Evolutionary conservation across 1,284 basidiomycete genomes (phyloP), one percentile per base, ranked within the genome.

Genomic region (Spongispora temasekensis): DNA sequence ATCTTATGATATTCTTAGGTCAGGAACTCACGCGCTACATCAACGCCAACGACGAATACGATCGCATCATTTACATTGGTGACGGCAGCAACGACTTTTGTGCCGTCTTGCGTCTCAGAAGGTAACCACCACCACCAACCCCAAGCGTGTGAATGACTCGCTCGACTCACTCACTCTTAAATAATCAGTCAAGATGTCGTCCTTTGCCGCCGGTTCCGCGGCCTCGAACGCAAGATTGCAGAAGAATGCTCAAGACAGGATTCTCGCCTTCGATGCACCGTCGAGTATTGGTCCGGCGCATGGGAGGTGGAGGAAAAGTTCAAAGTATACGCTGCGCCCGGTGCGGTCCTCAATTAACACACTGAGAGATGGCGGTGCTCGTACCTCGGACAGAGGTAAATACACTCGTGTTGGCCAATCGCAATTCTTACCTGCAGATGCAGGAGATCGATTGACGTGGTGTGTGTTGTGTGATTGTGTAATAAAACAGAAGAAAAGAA

Each of bases 11-110:
- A 15, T 17, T 27, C 9, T 9, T 66, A 94, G 93, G 97, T 44
- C 89, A 93, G 67, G 97, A 99, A 75, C 82, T 99, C 31, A 85
- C 90, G 5, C 87, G 88, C 1, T 98, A 92, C 79, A 80, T 97
- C n/a, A 64, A 56, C 25, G 32, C 42, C 48, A 78, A 79, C 2
- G 79, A 87, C n/a, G 78, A 80, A 34, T 98, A 83, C 70, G 91
- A 97, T 64, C 87, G 91, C 57, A 82, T 98, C 64, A 81, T 95
- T 51, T 99, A 98, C 74, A 84, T 98, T 58, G 97, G 97, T 25
- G 97, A 99, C 73, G 97, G 97, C 2, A 83, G 85, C 13, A 99
- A 99, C 75, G 97, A 99, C 75, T 98, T 93, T 73, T 99, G 97
- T 73, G 95, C 97, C 5, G 83, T 95, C 55, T 77, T 97, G 59